Base-by-base conservation (phyloP, 2,329 filamentous ascomycete genomes). In the Elsinoe perseae region DNA sequence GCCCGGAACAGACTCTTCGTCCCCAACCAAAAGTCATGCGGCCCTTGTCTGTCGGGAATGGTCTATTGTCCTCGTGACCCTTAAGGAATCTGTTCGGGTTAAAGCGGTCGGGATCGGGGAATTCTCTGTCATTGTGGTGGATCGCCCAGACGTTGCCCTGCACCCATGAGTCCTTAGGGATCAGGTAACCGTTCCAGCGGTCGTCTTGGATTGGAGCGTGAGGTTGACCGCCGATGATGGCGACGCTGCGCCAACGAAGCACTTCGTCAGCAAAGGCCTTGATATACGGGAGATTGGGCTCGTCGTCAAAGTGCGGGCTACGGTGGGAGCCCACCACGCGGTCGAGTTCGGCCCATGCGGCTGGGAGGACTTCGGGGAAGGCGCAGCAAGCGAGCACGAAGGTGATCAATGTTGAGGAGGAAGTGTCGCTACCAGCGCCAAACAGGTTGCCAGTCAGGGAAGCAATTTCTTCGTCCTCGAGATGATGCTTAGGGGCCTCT, bases 201-300 rank as follows among this genome's bases (percentile, higher is more conserved):
- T 67, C 64, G 38, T 67, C 65, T 50, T 60, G 34, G 20, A 61
- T 56, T 2, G 62, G 62, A 8, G 64, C 61, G 54, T 66, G 64
- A 10, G 64, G 76, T 0, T 87, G 87, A 0, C 91, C 75, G 61
- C 83, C 87, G 61, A 92, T 84, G 2, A 86, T 85, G 58, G 89
- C 85, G 21, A 89, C 86, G 1, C 82, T 85, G 76, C 82, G 89
- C 74, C 81, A 91, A 16, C 87, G 79, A 1, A 91, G 74, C 1
- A 84, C 80, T 65, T 92, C 87, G 64, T 89, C 89, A 56, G 87
- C 84, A 14, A 91, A 70, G 0, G 86, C 87, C 0, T 84, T 86
- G 54, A 90, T 72, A 65, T 89, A 91, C 0, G 83, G 81, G 0
- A 88, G 76, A 62, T 85, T 85, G 63, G 88, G 84, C 65, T 89